Evolutionary conservation across 1,284 basidiomycete species (phyloP).

Genomic region (Anthracocystis panici-leucophaei): DNA sequence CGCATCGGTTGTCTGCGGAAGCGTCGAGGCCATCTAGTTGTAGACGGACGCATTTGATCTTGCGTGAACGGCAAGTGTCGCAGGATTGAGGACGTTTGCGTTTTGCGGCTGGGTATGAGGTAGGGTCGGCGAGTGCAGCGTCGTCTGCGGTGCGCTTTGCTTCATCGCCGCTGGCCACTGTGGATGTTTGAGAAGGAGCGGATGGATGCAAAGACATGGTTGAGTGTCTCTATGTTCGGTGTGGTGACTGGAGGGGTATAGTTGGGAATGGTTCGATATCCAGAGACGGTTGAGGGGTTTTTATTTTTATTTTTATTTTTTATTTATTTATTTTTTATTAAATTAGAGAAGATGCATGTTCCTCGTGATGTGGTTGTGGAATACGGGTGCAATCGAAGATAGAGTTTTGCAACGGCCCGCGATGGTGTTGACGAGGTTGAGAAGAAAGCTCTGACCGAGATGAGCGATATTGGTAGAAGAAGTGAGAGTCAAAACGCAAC

Average conservation of each 20-base stretch:
- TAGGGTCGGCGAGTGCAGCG: conserved; percentile 13
- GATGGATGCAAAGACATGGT: conserved; percentile 32
- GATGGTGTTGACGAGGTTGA: too few species aligned
- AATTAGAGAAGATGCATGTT: too few species aligned
- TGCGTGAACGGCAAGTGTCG: conserved; percentile 54
- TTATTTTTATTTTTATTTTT: too few species aligned
- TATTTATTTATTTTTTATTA: too few species aligned
- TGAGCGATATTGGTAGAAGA: too few species aligned
- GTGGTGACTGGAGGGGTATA: neutral
- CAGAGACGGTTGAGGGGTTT: too few species aligned
- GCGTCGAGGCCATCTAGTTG: conserved; percentile 45
- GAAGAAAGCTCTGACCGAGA: too few species aligned
- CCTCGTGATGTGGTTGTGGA: too few species aligned
- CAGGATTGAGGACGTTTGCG: conserved; percentile 56
- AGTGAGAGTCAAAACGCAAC: too few species aligned
- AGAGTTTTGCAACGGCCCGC: too few species aligned
- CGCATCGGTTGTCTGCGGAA: conserved; percentile 40
- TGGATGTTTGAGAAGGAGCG: neutral
- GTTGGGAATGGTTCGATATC: neutral
- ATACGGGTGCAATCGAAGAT: too few species aligned
- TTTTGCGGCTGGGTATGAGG: conserved; percentile 25
- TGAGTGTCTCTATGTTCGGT: too few species aligned
- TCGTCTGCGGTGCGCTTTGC: conserved; percentile 29
- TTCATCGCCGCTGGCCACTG: conserved; percentile 4
- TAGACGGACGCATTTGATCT: conserved; percentile 55